Conservation (phyloP, 139 green algal species). For the Volvox reticuliferus region DNA sequence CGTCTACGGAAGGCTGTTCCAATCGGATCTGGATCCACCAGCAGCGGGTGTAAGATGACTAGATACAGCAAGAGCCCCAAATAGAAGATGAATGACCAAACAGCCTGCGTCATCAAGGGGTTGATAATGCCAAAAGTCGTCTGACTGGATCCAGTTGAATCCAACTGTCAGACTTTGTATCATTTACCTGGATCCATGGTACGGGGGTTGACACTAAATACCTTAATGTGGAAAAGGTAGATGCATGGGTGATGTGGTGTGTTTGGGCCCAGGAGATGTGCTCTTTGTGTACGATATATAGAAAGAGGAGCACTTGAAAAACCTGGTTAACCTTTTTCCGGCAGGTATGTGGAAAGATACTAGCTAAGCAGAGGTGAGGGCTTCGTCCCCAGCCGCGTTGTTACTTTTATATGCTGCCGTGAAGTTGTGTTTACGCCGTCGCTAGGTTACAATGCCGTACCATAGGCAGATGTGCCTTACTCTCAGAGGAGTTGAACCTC, state of each 20-base stretch:
- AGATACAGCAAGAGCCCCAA: not conserved
- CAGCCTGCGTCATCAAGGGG: not conserved
- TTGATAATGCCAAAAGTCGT: no score
- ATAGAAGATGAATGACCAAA: constrained; percentile 10
- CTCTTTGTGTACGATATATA: no score
- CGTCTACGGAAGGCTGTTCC: not conserved
- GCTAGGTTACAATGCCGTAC: not conserved
- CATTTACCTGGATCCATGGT: no score
- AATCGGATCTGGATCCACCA: constrained; percentile 8
- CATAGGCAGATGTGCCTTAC: not conserved
- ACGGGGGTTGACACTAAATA: no score
- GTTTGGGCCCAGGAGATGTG: no score
- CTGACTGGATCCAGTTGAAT: no score
- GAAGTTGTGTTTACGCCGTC: not conserved
- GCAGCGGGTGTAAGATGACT: constrained; percentile 10
- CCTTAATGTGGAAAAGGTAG: no score
- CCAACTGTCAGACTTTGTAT: no score
- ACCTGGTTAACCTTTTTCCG: no score
- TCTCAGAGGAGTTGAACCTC: not conserved
- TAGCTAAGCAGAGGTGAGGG: not conserved
- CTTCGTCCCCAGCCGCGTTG: not conserved
- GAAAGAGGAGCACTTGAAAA: no score
- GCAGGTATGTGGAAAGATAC: not conserved
- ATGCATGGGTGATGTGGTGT: no score
- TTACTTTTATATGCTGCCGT: not conserved